phyloP scores from a whole-genome alignment of 2,329 filamentous ascomycete genomes.

The Coniella lustricola region DNA sequence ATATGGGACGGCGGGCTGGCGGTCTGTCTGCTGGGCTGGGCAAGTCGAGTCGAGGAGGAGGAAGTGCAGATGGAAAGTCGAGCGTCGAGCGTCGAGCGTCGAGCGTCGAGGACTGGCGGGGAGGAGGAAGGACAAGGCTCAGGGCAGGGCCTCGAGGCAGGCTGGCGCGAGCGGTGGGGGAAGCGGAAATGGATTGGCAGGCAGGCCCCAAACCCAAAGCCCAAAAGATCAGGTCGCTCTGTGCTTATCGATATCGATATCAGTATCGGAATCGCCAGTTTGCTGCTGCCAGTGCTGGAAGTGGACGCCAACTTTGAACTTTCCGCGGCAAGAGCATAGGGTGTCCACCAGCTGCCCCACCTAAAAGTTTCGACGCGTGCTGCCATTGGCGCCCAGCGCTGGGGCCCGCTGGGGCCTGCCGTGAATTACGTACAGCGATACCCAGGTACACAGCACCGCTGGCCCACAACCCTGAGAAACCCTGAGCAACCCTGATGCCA shows the following conservation, averaged over 20 bases:
- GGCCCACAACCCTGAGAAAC: no score
- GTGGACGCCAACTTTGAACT: not conserved
- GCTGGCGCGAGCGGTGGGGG: conserved; percentile 1
- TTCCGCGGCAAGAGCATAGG: not conserved
- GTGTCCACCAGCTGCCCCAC: not conserved
- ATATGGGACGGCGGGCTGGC: not conserved
- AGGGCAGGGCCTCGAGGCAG: conserved; percentile 3
- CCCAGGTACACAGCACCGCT: no score
- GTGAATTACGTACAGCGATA: no score
- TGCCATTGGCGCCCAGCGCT: not conserved
- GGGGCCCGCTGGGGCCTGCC: no score
- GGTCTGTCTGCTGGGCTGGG: no score
- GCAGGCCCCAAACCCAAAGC: conserved; percentile 1
- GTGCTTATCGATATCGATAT: no score
- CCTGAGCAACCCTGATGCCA: no score
- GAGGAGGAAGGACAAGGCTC: conserved; percentile 1
- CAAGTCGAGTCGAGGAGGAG: no score
- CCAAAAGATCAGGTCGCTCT: not conserved
- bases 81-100: no score
- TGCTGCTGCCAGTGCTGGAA: no score
- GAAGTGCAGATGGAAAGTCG: no score
- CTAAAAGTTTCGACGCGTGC: not conserved
- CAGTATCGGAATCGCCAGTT: no score
- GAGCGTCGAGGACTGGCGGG: not conserved
- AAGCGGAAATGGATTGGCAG: not conserved